Base-by-base conservation (phyloP, 2,329 filamentous ascomycete species). In the Aspergillus aculeatinus region DNA sequence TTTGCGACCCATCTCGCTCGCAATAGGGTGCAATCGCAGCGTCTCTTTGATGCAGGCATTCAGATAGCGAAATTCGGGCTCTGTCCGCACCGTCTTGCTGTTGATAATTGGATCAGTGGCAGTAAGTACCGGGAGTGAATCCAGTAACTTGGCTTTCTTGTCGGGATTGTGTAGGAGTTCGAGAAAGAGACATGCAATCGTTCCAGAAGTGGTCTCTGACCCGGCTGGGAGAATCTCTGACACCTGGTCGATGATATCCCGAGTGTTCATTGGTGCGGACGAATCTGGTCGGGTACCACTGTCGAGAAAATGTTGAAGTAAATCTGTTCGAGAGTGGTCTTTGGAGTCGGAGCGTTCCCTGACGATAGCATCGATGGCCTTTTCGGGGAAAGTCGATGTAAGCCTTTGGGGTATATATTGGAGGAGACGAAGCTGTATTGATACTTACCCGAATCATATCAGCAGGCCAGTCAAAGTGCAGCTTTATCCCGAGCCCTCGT, bases 1-100 rank as follows among this genome's bases (percentile, higher is more conserved):
- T 23, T 50, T 51, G n/a, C 56, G 56, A 19, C 56, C 56, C 56
- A 58, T 58, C 49, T 58, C 56, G 14, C 49, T 52, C 10, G 56
- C 56, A 27, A 58, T 58, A 1, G 49, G 56, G n/a, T 58, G 49
- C 35, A 58, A 16, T n/a, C 49, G 56, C 5, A 58, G 56, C 3
- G 35, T 47, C 35, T 58, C 49, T 27, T 53, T 58, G 33, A 58
- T 53, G 27, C 56, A 58, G 6, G 56, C 56, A 16, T 58, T 48
- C 7, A 58, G 21, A 48, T 58, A 58, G 31, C 52, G 49, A 23
- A 52, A 58, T 10, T 47, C 19, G 12, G 49, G 12, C 9, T 48
- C 49, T 6, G 56, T 48, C n/a, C 56, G 49, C 9, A 53, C 49
- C 0, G 33, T 31, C 35, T 58, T 58, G 56, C 56, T 58, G 25